Evolutionary conservation across 164 flowering plant genomes (phyloP).

Genomic region (Tetrastigma voinierianum): DNA sequence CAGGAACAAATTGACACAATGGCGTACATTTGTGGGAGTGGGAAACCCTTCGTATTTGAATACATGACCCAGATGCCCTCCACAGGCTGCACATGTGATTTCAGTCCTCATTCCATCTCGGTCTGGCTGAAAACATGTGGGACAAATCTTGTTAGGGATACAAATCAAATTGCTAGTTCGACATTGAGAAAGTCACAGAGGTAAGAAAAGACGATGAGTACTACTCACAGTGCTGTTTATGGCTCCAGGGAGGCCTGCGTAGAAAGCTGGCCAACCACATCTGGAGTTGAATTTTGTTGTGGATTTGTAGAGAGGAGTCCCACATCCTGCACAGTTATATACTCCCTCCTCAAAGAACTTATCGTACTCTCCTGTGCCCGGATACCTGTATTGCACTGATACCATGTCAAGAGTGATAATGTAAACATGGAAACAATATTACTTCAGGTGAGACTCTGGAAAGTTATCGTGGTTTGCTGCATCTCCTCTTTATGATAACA

Average conservation of each 20-base stretch:
- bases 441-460: no score
- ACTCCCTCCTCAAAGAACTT: slow-evolving; percentile 55
- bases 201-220: not conserved
- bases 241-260: slow-evolving; percentile 70
- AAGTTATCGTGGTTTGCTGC: no score
- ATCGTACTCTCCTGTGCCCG: slow-evolving; percentile 65
- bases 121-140: slow-evolving; percentile 45
- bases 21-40: slow-evolving; percentile 70
- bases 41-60: slow-evolving; percentile 70
- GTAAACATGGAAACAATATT: not conserved
- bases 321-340: slow-evolving; percentile 62
- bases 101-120: slow-evolving; percentile 67
- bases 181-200: not conserved
- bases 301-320: slow-evolving; percentile 61
- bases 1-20: slow-evolving; percentile 66
- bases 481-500: no score
- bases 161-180: not conserved
- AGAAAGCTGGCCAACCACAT: slow-evolving; percentile 83
- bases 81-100: slow-evolving; percentile 71
- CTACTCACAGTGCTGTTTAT: slow-evolving; percentile 52
- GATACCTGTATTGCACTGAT: slow-evolving; percentile 39
- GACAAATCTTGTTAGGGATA: not conserved
- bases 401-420: not conserved
- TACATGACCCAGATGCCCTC: slow-evolving; percentile 75
- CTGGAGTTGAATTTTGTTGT: slow-evolving; percentile 69